Evolutionary conservation across 495 filamentous ascomycete species (phyloP).

Genomic region (Annulohypoxylon nitens): DNA sequence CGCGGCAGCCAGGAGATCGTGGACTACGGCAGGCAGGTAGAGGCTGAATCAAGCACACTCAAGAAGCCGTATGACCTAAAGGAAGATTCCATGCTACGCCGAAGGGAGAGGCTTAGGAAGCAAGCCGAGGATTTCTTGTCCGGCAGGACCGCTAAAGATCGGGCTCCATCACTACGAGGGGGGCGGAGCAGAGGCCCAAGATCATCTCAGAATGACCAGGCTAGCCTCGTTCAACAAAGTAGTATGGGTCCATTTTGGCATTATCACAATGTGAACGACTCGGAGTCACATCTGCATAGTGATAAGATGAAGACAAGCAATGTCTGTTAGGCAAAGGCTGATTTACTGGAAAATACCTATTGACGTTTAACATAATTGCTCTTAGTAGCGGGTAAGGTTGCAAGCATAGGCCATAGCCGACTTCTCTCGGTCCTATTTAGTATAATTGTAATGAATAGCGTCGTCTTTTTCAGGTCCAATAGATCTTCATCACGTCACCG

Average conservation of each 20-base stretch:
- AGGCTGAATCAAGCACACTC: neutral
- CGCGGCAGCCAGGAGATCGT: slow-evolving; percentile 17
- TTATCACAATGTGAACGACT: slow-evolving; percentile 1
- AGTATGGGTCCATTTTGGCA: slow-evolving; percentile 10
- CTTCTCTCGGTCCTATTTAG: neutral
- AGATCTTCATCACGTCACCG: too few species aligned
- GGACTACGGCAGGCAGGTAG: neutral
- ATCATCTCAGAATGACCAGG: neutral
- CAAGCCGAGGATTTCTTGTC: neutral
- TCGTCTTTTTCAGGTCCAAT: neutral
- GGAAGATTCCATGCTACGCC: too few species aligned
- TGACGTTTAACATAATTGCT: neutral
- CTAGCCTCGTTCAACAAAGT: neutral
- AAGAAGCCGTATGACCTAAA: slow-evolving; percentile 5
- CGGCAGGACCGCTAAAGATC: too few species aligned
- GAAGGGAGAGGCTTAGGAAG: neutral
- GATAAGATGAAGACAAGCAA: neutral
- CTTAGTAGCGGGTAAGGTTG: neutral
- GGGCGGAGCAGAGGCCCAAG: neutral
- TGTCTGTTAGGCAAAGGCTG: neutral
- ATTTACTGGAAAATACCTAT: neutral
- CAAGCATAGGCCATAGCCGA: neutral
- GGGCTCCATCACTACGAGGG: neutral
- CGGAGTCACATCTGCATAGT: neutral
- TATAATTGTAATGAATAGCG: neutral